Evolutionary conservation across 305 asterid species (phyloP).

Genomic region (Plantago lanceolata): DNA sequence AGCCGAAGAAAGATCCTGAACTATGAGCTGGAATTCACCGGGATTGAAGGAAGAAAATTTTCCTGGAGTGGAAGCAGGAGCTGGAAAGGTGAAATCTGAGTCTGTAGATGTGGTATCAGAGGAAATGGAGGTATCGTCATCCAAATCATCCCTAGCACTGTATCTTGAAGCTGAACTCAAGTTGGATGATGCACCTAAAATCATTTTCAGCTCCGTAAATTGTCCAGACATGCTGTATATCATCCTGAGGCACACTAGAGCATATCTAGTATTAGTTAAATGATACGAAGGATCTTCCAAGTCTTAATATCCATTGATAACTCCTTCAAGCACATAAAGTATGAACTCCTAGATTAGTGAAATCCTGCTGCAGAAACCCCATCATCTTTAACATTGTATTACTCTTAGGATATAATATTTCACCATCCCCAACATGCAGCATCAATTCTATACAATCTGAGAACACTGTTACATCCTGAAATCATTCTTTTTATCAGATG

Average conservation of each 20-base stretch:
- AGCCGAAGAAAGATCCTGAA: slow-evolving; percentile 88
- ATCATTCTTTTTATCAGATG: background rate
- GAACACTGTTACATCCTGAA: background rate
- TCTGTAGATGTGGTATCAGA: slow-evolving; percentile 76
- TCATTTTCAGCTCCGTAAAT: slow-evolving; percentile 94
- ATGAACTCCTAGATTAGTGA: slow-evolving; percentile 15
- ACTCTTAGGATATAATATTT: slow-evolving; percentile 10
- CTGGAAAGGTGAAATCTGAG: slow-evolving; percentile 90
- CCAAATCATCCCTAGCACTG: slow-evolving; percentile 51
- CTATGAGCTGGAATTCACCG: slow-evolving; percentile 82
- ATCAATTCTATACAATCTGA: background rate
- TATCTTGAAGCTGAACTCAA: slow-evolving; percentile 63
- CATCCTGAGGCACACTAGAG: slow-evolving; percentile 99
- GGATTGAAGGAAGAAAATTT: slow-evolving; percentile 55
- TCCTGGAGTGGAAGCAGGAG: slow-evolving; percentile 70
- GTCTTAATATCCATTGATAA: slow-evolving; percentile 26
- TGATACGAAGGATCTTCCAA: slow-evolving; percentile 28
- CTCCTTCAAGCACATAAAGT: slow-evolving; percentile 27
- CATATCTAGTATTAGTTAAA: slow-evolving; percentile 78
- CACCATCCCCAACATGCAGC: slow-evolving; percentile 1
- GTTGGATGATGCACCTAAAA: slow-evolving; percentile 66
- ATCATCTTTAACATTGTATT: slow-evolving; percentile 12
- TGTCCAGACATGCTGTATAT: slow-evolving; percentile 97
- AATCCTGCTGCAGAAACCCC: slow-evolving; percentile 15
- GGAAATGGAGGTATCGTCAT: slow-evolving; percentile 65